Percentiles rank a stretch among this genome's conserved stretches.
Conservation (phyloP, 2,329 filamentous ascomycete species). For the Penicillium sp. region DNA sequence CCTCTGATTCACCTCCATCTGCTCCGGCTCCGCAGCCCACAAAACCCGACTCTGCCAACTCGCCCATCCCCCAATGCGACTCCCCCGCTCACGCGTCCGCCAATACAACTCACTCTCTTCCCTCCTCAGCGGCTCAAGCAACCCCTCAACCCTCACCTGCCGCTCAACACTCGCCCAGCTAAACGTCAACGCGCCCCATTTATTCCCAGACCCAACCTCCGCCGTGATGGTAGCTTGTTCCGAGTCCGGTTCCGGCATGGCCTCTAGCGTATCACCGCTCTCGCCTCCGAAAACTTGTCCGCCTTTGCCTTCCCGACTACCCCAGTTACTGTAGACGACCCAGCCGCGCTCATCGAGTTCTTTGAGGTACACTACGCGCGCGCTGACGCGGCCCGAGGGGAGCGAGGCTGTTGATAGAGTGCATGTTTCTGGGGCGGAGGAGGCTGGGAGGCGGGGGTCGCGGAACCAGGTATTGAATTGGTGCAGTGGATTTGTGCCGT, state of each 20-base stretch:
- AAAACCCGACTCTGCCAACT: slow-evolving; percentile 83
- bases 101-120: slow-evolving; percentile 72
- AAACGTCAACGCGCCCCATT: slow-evolving; percentile 80
- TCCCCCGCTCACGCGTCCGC: slow-evolving; percentile 70
- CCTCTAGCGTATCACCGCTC: slow-evolving; percentile 45
- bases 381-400: slow-evolving; percentile 78
- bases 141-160: slow-evolving; percentile 87
- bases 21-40: slow-evolving; percentile 37
- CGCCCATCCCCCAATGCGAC: slow-evolving; percentile 87
- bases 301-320: slow-evolving; percentile 58
- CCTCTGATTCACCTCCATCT: slow-evolving; percentile 24
- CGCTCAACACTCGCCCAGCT: slow-evolving; percentile 85
- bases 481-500: slow-evolving; percentile 60
- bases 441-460: slow-evolving; percentile 60
- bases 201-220: slow-evolving; percentile 54
- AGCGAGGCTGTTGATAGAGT: slow-evolving; percentile 81
- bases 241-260: slow-evolving; percentile 59
- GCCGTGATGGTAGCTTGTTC: slow-evolving; percentile 5
- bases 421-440: slow-evolving; percentile 82
- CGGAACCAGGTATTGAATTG: slow-evolving; percentile 94
- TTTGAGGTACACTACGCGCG: slow-evolving; percentile 90
- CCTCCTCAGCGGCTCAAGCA: slow-evolving; percentile 61
- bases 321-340: slow-evolving; percentile 92
- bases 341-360: slow-evolving; percentile 82
- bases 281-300: slow-evolving; percentile 40